Conservation (phyloP, 2,329 filamentous ascomycete genomes). For the Lachnellula subtilissima region DNA sequence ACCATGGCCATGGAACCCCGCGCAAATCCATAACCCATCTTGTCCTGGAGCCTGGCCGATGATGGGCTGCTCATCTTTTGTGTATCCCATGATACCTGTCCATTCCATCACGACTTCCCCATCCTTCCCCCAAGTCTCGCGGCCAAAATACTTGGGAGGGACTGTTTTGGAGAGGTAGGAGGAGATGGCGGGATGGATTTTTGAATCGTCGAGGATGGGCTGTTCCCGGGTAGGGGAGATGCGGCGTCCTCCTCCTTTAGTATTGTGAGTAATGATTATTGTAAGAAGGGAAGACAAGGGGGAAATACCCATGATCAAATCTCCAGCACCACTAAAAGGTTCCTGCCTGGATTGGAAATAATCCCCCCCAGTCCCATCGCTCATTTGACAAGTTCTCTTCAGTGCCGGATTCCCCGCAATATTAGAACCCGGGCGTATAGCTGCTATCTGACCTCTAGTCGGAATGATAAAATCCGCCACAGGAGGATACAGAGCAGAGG, state of each 20-base stretch:
- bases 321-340: slow-evolving; percentile 22
- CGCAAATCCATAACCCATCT: slow-evolving; percentile 28
- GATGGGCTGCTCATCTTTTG: slow-evolving; percentile 45
- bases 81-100: slow-evolving; percentile 54
- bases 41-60: slow-evolving; percentile 44
- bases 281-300: not conserved
- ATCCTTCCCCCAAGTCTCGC: slow-evolving; percentile 42
- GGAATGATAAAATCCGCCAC: slow-evolving; percentile 41
- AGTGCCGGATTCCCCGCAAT: slow-evolving; percentile 24
- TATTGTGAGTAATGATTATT: slow-evolving; percentile 7
- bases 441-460: slow-evolving; percentile 44
- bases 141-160: slow-evolving; percentile 27
- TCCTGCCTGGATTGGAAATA: slow-evolving; percentile 33
- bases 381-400: slow-evolving; percentile 18
- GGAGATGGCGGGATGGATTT: slow-evolving; percentile 21
- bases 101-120: slow-evolving; percentile 43
- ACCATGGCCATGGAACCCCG: slow-evolving; percentile 23
- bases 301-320: slow-evolving; percentile 23
- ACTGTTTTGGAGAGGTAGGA: slow-evolving; percentile 18
- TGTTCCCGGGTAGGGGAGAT: slow-evolving; percentile 13
- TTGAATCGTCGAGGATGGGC: slow-evolving; percentile 26
- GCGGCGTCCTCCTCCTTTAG: not conserved
- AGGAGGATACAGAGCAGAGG: slow-evolving; percentile 40
- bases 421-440: slow-evolving; percentile 31
- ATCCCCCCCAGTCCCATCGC: slow-evolving; percentile 23